Evolutionary conservation across 805 yeast genomes (phyloP).

Genomic region (Saccharomycopsis selenospora): DNA sequence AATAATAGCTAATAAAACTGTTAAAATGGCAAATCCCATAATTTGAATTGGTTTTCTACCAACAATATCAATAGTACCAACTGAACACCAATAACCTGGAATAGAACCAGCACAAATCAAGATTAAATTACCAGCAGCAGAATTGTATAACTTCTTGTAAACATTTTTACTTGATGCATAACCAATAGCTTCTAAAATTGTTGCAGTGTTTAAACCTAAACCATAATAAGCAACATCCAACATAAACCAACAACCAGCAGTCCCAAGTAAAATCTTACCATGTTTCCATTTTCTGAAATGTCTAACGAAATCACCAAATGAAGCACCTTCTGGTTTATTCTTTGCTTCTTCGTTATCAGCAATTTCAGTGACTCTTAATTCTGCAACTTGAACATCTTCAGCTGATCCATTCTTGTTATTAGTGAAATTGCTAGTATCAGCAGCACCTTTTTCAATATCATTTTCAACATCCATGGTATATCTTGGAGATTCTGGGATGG

Average conservation of each 20-base stretch:
- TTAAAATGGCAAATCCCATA: conserved; percentile 64
- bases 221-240: conserved; percentile 90
- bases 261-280: conserved; percentile 75
- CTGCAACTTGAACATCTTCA: conserved; percentile 35
- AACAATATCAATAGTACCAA: conserved; percentile 68
- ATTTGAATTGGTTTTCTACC: conserved; percentile 86
- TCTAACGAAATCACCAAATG: conserved; percentile 57
- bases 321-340: conserved; percentile 66
- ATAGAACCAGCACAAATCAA: conserved; percentile 85
- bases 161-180: conserved; percentile 66
- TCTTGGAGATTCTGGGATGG: conserved; percentile 94
- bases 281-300: conserved; percentile 87
- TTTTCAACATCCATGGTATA: conserved; percentile 70
- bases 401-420: conserved; percentile 44
- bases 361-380: conserved; percentile 40
- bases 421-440: conserved; percentile 43
- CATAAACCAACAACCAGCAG: conserved; percentile 88
- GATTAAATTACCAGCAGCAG: conserved; percentile 89
- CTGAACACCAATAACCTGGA: conserved; percentile 88
- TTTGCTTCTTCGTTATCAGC: conserved; percentile 33
- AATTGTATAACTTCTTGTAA: conserved; percentile 61
- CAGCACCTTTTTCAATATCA: conserved; percentile 49
- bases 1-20: conserved; percentile 65
- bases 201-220: conserved; percentile 73
- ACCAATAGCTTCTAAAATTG: conserved; percentile 76